These are phyloP conservation scores for Colletotrichum sp. DNA, from an alignment of 2,329 filamentous ascomycete species.

Conservation along the genomic window DNA sequence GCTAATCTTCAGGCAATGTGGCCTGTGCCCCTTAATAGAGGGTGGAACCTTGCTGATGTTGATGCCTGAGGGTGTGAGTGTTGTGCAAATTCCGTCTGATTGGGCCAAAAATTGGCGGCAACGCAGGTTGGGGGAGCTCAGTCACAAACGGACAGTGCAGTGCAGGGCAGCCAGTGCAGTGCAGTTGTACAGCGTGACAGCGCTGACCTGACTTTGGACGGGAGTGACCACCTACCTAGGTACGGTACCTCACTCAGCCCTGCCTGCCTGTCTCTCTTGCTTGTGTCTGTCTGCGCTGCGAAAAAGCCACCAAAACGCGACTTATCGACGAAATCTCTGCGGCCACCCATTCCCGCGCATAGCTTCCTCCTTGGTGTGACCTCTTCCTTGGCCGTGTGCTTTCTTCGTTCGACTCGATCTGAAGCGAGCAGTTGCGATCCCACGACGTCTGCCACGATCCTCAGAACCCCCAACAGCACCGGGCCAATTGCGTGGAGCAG, in stretches of 20 bases:
- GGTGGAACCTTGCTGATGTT: neutral
- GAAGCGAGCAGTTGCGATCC: neutral
- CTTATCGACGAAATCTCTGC: conserved; percentile 1
- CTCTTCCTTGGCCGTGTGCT: neutral
- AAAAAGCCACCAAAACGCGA: conserved; percentile 8
- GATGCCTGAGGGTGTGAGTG: conserved; percentile 14
- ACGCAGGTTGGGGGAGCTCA: neutral
- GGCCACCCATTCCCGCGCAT: neutral
- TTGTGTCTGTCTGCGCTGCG: neutral
- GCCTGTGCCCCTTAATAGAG: conserved; percentile 8
- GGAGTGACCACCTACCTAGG: neutral
- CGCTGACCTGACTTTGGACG: neutral
- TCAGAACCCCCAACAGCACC: neutral
- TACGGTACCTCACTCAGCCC: neutral
- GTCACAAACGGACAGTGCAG: neutral
- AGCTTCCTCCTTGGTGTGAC: neutral
- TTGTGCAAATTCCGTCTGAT: neutral
- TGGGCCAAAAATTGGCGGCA: conserved; percentile 12
- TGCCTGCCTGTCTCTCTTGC: neutral
- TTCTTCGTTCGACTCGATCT: neutral
- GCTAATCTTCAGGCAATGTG: neutral
- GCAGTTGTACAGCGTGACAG: neutral
- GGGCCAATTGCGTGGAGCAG: conserved; percentile 2
- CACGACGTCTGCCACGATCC: neutral
- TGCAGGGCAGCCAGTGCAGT: neutral